Conservation (phyloP, 805 yeast genomes). For the Lipomyces anomalus region DNA sequence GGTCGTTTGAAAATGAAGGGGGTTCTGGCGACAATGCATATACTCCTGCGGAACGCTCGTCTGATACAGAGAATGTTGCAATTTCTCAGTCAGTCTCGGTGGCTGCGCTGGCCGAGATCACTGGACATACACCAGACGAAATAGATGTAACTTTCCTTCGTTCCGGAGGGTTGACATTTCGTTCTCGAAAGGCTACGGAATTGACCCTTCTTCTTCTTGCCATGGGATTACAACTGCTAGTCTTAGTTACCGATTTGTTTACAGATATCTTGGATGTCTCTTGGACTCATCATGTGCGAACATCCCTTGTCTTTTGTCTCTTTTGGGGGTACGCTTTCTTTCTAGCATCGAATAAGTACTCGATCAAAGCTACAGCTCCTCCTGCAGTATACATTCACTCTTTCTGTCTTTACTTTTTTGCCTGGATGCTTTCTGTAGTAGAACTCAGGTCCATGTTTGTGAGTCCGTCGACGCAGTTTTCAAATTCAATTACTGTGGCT, state of each 20-base stretch:
- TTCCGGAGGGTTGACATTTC: slow-evolving; percentile 21
- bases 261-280: too few relatives aligned
- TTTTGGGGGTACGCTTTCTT: slow-evolving; percentile 17
- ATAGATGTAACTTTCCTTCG: slow-evolving; percentile 20
- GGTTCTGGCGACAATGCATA: background rate
- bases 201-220: too few relatives aligned
- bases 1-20: slow-evolving; percentile 3
- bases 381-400: slow-evolving; percentile 30
- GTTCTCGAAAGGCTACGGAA: too few relatives aligned
- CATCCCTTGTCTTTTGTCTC: slow-evolving; percentile 18
- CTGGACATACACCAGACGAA: slow-evolving; percentile 14
- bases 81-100: too few relatives aligned
- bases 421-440: slow-evolving; percentile 23
- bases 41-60: too few relatives aligned
- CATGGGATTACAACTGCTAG: too few relatives aligned
- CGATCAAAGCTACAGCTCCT: slow-evolving; percentile 9
- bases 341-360: background rate
- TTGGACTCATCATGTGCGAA: slow-evolving; percentile 21
- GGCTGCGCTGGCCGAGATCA: too few relatives aligned
- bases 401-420: slow-evolving; percentile 23
- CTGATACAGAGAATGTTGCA: too few relatives aligned
- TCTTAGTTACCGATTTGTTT: too few relatives aligned
- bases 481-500: slow-evolving; percentile 21
- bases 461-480: slow-evolving; percentile 22
- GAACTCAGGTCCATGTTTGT: slow-evolving; percentile 26